These are phyloP conservation scores for Fusarium pilosicola DNA, from an alignment of 2,329 filamentous ascomycete species.

Conservation along the genomic window DNA sequence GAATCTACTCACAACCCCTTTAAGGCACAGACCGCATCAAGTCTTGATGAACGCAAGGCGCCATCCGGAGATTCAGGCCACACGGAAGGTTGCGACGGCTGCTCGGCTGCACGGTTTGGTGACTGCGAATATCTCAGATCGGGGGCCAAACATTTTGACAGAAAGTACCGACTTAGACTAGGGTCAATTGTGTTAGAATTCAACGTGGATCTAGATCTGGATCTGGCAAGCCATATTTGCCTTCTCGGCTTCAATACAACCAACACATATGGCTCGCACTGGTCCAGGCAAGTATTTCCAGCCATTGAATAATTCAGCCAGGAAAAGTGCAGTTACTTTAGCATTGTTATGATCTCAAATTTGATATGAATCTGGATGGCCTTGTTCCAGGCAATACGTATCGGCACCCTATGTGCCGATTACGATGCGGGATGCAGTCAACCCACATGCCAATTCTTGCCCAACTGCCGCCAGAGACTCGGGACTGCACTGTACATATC, in stretches of 20 bases:
- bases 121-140: background rate
- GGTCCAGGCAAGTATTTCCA: background rate
- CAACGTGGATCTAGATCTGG: background rate
- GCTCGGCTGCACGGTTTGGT: background rate
- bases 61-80: background rate
- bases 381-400: background rate
- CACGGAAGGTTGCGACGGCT: background rate
- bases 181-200: background rate
- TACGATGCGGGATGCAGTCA: slow-evolving; percentile 33
- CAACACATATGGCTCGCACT: background rate
- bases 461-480: slow-evolving; percentile 26
- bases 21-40: slow-evolving; percentile 5
- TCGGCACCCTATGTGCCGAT: slow-evolving; percentile 7
- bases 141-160: background rate
- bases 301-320: background rate
- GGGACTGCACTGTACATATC: slow-evolving; percentile 7
- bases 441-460: slow-evolving; percentile 38
- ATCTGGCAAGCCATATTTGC: background rate
- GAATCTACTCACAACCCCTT: background rate
- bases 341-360: background rate
- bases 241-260: background rate
- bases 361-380: background rate
- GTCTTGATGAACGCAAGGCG: background rate
- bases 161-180: background rate
- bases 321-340: background rate